Evolutionary conservation across 352 stramenopile species (phyloP), one percentile per base, ranked within the genome.

Genomic region (Phytophthora quininea): DNA sequence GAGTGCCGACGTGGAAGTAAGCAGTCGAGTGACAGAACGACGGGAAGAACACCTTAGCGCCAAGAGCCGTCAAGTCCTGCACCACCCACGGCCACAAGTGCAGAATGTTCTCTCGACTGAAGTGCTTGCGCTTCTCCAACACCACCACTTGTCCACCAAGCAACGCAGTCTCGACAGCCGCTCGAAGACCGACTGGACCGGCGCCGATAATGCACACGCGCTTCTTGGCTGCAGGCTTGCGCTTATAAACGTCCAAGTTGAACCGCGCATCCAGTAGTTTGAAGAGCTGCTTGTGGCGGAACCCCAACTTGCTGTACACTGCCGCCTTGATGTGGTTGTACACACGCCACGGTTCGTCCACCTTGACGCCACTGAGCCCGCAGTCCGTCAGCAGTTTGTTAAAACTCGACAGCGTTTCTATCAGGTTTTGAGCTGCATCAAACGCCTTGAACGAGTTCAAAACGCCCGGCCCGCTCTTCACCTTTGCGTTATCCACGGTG

Each of bases 11-110:
- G 64, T 94, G 86, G 73, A 96, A 93, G 53, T 93, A 91, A 10
- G 82, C 85, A 11, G 84, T 91, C 52, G 86, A 94, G 62, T 91
- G 86, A 54, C 86, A 94, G 68, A 92, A 91, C 54, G 86, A 80
- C 9, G 80, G 75, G 74, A 90, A 96, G 50, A 96, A 89, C 27
- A 91, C 79, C 72, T 96, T 96, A 24, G 86, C 88, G 30, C 88
- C 88, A 5, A 96, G 74, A 11, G 74, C 77, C 29, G 88, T 93
- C 42, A 96, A 71, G 40, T 94, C 86, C 58, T 93, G 83, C 48
- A 96, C 88, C 27, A 93, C 88, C 80, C 83, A 92, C 45, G 85
- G 84, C 82, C 86, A 96, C 72, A 96, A 50, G 43, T 93, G 86
- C 45, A 96, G 58, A 62, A 96, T 93, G 55, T 96, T 94, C 58